Evolutionary conservation across 139 green algal genomes (phyloP), one percentile per base, ranked within the genome.

Genomic region (Chlamydomonas schloesseri): DNA sequence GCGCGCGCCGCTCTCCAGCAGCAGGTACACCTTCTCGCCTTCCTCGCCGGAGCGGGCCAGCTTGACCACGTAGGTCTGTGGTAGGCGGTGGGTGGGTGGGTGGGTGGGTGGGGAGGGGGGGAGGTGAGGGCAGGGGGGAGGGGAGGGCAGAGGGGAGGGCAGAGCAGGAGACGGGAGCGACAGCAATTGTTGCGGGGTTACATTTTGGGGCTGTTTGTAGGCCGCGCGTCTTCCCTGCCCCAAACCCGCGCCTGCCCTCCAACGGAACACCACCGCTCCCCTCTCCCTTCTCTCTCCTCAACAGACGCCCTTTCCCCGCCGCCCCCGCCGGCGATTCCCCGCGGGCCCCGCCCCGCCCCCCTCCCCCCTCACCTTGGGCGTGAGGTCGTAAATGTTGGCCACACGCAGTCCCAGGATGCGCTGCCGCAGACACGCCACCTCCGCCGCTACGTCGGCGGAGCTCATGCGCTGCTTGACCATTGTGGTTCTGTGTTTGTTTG

Each of bases 311-410:
- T 58, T 58, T 15, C 53, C 53, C 53, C 53, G 15, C 53, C 53
- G 13, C 53, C n/a, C n/a, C n/a, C n/a, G n/a, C n/a, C n/a, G n/a
- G n/a, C n/a, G n/a, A n/a, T n/a, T n/a, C n/a, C n/a, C n/a, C n/a
- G n/a, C n/a, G n/a, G n/a, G 29, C 50, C 50, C 50, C 50, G 33
- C 55, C 55, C 31, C 0, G 0, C 55, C 55, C 21, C 55, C 55
- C 6, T 5, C 74, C 64, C 47, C 4, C 28, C 71, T 3, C n/a
- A 95, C 96, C 93, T 98, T 98, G 36, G 94, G 65, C 42, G 96
- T 97, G 47, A 99, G 80, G 87, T 99, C 98, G 81, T 99, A 99
- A 0, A 99, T 89, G 86, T 99, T 99, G 33, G 95, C 93, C 21
- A 99, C 80, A 0, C 97, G 91, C 87, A 98, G 92, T 9, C 98